Evolutionary conservation across 371 early-diverging fungal genomes (phyloP).

Genomic region (Mucor racemosus): DNA sequence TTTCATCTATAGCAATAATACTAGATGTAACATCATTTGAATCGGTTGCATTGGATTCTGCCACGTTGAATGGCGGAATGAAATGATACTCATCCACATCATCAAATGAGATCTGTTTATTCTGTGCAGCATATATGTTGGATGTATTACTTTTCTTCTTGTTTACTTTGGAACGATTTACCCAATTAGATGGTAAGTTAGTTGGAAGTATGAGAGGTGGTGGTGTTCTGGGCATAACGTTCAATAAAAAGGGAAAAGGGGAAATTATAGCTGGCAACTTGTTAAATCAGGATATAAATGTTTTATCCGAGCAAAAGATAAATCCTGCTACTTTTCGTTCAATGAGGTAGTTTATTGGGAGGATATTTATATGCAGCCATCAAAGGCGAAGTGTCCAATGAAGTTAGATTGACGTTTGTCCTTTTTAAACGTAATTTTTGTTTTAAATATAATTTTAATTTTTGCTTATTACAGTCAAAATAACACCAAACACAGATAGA

Average conservation of each 20-base stretch:
- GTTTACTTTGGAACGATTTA: constrained; percentile 5
- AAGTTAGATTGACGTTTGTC: background rate
- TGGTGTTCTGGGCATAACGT: constrained; percentile 16
- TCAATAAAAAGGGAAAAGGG: background rate
- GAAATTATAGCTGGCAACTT: background rate
- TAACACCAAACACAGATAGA: background rate
- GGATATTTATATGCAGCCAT: background rate
- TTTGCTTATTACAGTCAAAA: background rate
- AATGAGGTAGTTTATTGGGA: no score
- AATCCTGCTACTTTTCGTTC: no score
- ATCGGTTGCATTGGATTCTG: background rate
- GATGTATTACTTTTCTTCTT: constrained; percentile 1
- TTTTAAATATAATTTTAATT: background rate
- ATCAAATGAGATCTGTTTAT: constrained; percentile 10
- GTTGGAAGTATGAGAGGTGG: constrained; percentile 11
- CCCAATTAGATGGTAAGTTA: background rate
- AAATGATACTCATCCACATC: background rate
- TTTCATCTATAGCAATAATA: constrained; percentile 1
- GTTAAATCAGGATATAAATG: background rate
- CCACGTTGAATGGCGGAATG: background rate
- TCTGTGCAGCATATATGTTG: background rate
- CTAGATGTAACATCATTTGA: background rate
- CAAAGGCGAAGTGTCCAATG: background rate
- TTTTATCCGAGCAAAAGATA: background rate
- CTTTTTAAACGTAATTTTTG: background rate